Conservation (phyloP, 2,329 filamentous ascomycete species). For the Penicillium olsonii region DNA sequence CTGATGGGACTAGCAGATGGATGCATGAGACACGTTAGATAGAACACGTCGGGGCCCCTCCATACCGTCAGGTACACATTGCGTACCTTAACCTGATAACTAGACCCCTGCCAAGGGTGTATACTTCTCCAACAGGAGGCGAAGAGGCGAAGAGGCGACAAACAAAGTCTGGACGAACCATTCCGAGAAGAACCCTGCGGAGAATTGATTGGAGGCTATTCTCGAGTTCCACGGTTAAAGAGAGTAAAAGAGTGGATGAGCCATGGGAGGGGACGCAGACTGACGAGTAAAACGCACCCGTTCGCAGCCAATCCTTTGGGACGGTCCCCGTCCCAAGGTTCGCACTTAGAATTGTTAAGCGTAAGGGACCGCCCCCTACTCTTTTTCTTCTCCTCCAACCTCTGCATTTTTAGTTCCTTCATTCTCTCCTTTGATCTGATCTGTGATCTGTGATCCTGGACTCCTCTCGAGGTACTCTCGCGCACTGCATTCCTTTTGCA, state of each 20-base stretch:
- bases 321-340: conserved; percentile 1
- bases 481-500: conserved; percentile 36
- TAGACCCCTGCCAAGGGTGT: background rate
- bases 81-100: background rate
- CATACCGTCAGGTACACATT: conserved; percentile 9
- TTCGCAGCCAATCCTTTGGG: conserved; percentile 4
- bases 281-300: background rate
- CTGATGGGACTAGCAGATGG: background rate
- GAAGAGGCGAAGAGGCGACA: background rate
- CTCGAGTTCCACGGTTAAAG: no score
- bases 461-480: conserved; percentile 34
- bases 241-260: background rate
- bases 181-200: background rate
- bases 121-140: background rate
- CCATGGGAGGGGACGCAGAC: background rate
- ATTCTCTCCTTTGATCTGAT: conserved; percentile 25
- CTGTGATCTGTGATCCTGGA: conserved; percentile 32
- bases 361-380: conserved; percentile 16
- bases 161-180: conserved; percentile 12
- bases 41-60: conserved; percentile 6
- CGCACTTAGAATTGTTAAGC: conserved; percentile 12
- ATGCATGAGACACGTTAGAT: background rate
- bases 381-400: conserved; percentile 17
- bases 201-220: no score
- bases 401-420: conserved; percentile 23